A percentile compares a stretch with the other conserved stretches of the same genome.
Conservation (phyloP, 106 monocot genomes). For the Dioscorea zingiberensis region DNA sequence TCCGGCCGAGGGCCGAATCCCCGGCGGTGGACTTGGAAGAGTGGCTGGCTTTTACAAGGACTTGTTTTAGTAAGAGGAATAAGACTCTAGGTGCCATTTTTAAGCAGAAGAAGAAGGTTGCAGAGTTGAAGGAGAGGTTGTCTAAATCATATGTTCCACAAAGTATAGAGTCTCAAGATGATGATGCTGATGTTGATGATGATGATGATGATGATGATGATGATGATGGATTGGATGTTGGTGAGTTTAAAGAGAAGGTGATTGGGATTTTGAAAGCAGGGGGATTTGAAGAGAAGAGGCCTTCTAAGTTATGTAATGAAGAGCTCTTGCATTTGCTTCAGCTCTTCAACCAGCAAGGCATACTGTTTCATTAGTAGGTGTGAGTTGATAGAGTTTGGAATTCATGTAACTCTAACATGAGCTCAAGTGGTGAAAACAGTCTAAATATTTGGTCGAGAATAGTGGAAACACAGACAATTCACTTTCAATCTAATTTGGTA, state of each 20-base stretch:
- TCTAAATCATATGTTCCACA: not conserved
- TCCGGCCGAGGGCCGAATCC: slow-evolving; percentile 32
- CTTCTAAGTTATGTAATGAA: slow-evolving; percentile 65
- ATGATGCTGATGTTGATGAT: slow-evolving; percentile 5
- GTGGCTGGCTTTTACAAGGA: slow-evolving; percentile 75
- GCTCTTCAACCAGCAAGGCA: slow-evolving; percentile 62
- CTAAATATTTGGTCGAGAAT: too few relatives aligned
- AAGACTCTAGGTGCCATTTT: slow-evolving; percentile 90
- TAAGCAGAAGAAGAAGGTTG: slow-evolving; percentile 71
- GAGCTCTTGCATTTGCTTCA: slow-evolving; percentile 59
- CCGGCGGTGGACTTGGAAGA: slow-evolving; percentile 57
- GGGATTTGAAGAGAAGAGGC: slow-evolving; percentile 54
- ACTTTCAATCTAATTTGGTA: too few relatives aligned
- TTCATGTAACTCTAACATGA: not conserved
- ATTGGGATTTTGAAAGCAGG: slow-evolving; percentile 38
- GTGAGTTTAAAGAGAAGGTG: slow-evolving; percentile 58
- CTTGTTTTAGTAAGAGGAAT: slow-evolving; percentile 72
- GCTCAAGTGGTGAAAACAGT: too few relatives aligned
- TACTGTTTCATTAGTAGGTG: slow-evolving; percentile 39
- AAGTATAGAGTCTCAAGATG: not conserved
- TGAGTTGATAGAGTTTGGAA: not conserved
- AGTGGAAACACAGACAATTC: too few relatives aligned
- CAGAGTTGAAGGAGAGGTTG: slow-evolving; percentile 32
- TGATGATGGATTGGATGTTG: slow-evolving; percentile 12
- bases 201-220: slow-evolving; percentile 5